Conservation (phyloP, 495 filamentous ascomycete genomes). For the Tuber calosporum region DNA sequence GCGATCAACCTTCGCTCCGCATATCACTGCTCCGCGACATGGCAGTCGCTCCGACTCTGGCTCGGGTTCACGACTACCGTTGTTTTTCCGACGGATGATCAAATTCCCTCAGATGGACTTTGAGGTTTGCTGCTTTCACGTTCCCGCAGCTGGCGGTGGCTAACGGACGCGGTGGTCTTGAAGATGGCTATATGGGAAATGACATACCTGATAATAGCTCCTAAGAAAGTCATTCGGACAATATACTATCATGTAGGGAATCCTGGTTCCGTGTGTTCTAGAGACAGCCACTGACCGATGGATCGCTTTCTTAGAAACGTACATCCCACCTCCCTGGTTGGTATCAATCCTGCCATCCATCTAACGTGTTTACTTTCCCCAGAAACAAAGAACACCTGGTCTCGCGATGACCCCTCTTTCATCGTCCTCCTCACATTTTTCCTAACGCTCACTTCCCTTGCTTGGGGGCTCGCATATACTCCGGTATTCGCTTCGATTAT, state of each 20-base stretch:
- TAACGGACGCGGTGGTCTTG: slow-evolving; percentile 10
- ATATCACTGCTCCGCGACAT: slow-evolving; percentile 31
- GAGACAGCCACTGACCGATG: slow-evolving; percentile 12
- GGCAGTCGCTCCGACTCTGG: slow-evolving; percentile 30
- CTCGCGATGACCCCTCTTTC: slow-evolving; percentile 68
- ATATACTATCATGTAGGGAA: slow-evolving; percentile 68
- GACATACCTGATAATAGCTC: slow-evolving; percentile 63
- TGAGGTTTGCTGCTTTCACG: slow-evolving; percentile 47
- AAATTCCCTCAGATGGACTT: slow-evolving; percentile 67
- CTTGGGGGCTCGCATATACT: slow-evolving; percentile 66
- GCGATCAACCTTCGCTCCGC: slow-evolving; percentile 30
- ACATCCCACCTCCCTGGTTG: slow-evolving; percentile 25
- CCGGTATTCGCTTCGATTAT: slow-evolving; percentile 52
- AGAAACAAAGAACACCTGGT: slow-evolving; percentile 76
- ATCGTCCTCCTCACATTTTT: slow-evolving; percentile 71
- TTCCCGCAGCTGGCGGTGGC: slow-evolving; percentile 4
- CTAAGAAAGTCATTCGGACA: slow-evolving; percentile 68
- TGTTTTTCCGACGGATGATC: slow-evolving; percentile 48
- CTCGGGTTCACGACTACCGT: slow-evolving; percentile 34
- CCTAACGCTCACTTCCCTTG: slow-evolving; percentile 62
- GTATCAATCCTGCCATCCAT: slow-evolving; percentile 3
- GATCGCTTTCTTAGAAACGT: slow-evolving; percentile 56
- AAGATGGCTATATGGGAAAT: slow-evolving; percentile 67
- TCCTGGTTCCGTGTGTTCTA: not conserved
- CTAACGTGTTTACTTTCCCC: slow-evolving; percentile 25